A percentile compares a stretch with the other conserved stretches of the same genome.
Evolutionary conservation across 139 green algal genomes (phyloP).

Genomic region (Haematococcus sp.): DNA sequence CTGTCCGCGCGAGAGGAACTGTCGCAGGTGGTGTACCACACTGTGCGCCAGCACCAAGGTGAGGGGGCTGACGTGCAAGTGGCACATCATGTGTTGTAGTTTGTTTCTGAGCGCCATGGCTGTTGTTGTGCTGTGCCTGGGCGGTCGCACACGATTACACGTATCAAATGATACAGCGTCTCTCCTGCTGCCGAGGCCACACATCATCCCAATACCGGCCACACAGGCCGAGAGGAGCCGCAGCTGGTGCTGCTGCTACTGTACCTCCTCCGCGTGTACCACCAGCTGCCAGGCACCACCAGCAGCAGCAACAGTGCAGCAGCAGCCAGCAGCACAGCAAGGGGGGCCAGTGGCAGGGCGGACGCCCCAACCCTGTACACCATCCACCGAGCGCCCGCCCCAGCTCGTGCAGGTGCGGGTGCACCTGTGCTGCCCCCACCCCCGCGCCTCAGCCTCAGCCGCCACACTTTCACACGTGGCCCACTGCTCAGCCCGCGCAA

Average conservation of each 20-base stretch:
- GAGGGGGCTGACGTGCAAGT: slow-evolving; percentile 1
- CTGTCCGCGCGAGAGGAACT: slow-evolving; percentile 13
- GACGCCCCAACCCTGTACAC: too few relatives aligned
- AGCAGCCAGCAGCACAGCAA: too few relatives aligned
- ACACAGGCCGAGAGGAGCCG: slow-evolving; percentile 37
- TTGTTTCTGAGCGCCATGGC: not conserved
- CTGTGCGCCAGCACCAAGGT: slow-evolving; percentile 19
- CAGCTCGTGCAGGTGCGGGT: not conserved
- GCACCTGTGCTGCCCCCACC: slow-evolving; percentile 14
- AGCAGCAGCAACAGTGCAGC: not conserved
- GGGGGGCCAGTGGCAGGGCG: too few relatives aligned
- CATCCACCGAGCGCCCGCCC: too few relatives aligned
- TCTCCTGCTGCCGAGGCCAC: too few relatives aligned
- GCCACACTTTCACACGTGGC: not conserved
- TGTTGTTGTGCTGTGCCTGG: too few relatives aligned
- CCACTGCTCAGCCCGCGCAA: not conserved
- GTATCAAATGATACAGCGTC: too few relatives aligned
- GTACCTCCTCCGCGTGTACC: slow-evolving; percentile 58
- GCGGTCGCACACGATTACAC: too few relatives aligned
- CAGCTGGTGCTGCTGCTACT: slow-evolving; percentile 47
- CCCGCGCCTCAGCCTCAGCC: not conserved
- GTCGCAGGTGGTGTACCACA: slow-evolving; percentile 22
- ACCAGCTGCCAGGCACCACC: slow-evolving; percentile 2
- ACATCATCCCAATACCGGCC: too few relatives aligned
- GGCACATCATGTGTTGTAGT: too few relatives aligned